phyloP scores from a whole-genome alignment of 164 flowering plant genomes.

The Stephania japonica region DNA sequence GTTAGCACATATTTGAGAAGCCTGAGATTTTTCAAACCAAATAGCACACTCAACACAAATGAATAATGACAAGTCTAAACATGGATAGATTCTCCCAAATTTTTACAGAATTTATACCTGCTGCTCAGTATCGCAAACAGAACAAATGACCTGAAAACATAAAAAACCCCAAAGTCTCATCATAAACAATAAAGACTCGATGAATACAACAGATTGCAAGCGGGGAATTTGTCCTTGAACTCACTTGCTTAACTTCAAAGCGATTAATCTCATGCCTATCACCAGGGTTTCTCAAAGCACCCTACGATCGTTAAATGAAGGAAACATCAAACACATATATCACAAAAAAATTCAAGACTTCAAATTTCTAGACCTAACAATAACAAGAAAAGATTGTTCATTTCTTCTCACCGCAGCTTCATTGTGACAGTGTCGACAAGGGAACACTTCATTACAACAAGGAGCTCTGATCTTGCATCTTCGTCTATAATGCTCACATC shows the following conservation, averaged over 20 bases:
- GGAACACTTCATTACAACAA: slow-evolving; percentile 77
- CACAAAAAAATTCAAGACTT: neutral
- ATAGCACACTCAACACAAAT: slow-evolving; percentile 1
- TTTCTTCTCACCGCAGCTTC: slow-evolving; percentile 51
- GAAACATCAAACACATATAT: neutral
- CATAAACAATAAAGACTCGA: slow-evolving; percentile 11
- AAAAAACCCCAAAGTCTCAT: neutral
- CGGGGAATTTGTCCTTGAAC: slow-evolving; percentile 4
- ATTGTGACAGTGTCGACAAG: slow-evolving; percentile 95
- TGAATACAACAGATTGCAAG: neutral
- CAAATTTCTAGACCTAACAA: neutral
- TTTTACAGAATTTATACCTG: slow-evolving; percentile 29
- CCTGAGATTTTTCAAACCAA: slow-evolving; percentile 32
- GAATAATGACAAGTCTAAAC: neutral
- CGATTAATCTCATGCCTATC: slow-evolving; percentile 79
- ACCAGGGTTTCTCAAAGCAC: slow-evolving; percentile 33
- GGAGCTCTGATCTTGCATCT: slow-evolving; percentile 91
- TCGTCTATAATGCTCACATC: slow-evolving; percentile 87
- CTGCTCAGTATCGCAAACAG: slow-evolving; percentile 71
- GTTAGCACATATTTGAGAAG: slow-evolving; percentile 59
- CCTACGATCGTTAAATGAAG: slow-evolving; percentile 28
- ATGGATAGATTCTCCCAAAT: neutral
- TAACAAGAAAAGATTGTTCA: neutral
- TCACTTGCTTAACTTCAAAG: slow-evolving; percentile 69
- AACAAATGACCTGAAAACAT: slow-evolving; percentile 55